These are phyloP conservation scores for Xylaria sp. DNA, from an alignment of 2,329 filamentous ascomycete species.

Conservation along the genomic window DNA sequence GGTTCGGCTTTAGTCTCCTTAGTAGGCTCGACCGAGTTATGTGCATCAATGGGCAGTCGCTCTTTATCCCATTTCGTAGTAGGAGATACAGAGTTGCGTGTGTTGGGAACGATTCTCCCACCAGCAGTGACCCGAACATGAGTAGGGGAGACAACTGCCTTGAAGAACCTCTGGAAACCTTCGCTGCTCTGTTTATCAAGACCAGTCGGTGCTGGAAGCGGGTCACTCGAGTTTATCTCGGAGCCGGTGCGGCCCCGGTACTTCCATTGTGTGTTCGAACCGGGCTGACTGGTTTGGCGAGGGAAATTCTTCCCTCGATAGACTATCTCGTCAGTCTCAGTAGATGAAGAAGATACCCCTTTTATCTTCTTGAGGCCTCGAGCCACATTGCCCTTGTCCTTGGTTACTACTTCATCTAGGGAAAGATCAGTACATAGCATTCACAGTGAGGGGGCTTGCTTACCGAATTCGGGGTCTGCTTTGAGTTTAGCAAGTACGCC, in stretches of 20 bases:
- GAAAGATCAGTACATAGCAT: constrained; percentile 4
- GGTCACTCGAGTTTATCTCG: constrained; percentile 57
- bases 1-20: constrained; percentile 38
- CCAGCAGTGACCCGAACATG: constrained; percentile 75
- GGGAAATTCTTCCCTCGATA: constrained; percentile 52
- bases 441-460: constrained; percentile 27
- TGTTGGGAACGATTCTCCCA: constrained; percentile 74
- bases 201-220: constrained; percentile 64
- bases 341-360: constrained; percentile 51
- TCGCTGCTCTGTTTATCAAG: constrained; percentile 67
- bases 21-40: constrained; percentile 41
- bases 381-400: constrained; percentile 36
- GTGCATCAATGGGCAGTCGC: constrained; percentile 43
- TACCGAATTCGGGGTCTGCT: constrained; percentile 56
- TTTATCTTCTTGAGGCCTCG: constrained; percentile 47
- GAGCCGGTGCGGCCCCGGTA: constrained; percentile 59
- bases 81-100: constrained; percentile 63
- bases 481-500: constrained; percentile 39
- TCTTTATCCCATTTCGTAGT: constrained; percentile 62
- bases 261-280: constrained; percentile 51
- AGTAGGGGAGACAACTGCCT: constrained; percentile 73
- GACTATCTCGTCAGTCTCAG: constrained; percentile 51
- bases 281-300: constrained; percentile 33
- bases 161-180: constrained; percentile 75
- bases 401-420: constrained; percentile 46